A percentile compares a stretch with the other conserved stretches of the same genome.
phyloP scores from a whole-genome alignment of 169 alveolate genomes.

The Plasmodium knowlesi region DNA sequence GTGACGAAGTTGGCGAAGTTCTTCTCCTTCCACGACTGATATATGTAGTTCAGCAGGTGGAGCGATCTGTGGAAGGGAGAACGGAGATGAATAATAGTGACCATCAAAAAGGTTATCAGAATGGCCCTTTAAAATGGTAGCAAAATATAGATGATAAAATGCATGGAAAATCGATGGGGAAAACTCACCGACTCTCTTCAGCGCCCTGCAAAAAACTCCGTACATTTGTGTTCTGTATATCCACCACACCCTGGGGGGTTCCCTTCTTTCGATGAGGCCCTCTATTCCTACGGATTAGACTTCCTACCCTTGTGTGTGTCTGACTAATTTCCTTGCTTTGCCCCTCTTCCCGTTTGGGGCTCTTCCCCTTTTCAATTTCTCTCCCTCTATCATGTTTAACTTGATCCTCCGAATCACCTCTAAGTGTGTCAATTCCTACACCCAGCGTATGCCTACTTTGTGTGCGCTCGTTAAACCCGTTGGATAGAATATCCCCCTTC shows the following conservation, averaged over 20 bases:
- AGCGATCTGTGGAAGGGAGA: constrained; percentile 18
- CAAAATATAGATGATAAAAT: not conserved
- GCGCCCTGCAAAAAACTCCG: not conserved
- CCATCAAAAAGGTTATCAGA: too few species aligned
- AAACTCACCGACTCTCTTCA: constrained; percentile 14
- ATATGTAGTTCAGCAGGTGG: constrained; percentile 14
- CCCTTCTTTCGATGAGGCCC: not conserved
- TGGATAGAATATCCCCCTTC: not conserved
- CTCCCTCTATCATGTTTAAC: not conserved
- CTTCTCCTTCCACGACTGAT: constrained; percentile 43
- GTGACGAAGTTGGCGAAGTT: constrained; percentile 33
- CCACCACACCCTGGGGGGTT: not conserved
- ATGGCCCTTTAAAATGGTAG: not conserved
- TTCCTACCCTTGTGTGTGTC: not conserved
- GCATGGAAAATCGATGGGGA: not conserved
- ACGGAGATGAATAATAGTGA: not conserved
- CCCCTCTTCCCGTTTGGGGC: not conserved
- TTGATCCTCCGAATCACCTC: not conserved
- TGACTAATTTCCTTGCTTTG: not conserved
- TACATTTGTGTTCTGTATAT: constrained; percentile 56
- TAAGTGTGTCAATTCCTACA: not conserved
- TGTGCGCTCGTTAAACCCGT: not conserved
- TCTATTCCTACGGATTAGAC: not conserved
- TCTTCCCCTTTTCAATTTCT: not conserved
- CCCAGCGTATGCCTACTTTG: not conserved